A percentile compares a stretch with the other conserved stretches of the same genome.
These are phyloP conservation scores for Talaromyces nanjingensis DNA, from an alignment of 495 filamentous ascomycete genomes.

Conservation along the genomic window DNA sequence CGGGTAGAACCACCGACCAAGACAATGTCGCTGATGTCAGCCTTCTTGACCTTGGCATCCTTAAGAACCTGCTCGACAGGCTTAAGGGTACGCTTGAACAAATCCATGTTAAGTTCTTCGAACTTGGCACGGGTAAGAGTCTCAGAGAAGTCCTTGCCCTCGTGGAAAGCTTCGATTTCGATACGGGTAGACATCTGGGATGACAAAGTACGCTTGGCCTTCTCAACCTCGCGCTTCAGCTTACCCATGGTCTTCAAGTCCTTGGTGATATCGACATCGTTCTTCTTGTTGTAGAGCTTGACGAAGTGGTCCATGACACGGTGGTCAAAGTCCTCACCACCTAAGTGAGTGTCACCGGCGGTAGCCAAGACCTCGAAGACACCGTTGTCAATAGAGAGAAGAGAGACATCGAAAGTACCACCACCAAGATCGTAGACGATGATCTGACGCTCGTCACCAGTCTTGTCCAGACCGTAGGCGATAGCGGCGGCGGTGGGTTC, in stretches of 20 bases:
- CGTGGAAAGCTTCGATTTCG: conserved; percentile 96
- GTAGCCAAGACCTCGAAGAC: conserved; percentile 98
- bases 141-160: conserved; percentile 97
- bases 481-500: conserved; percentile 86
- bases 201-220: conserved; percentile 98
- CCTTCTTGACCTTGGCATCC: conserved; percentile 86
- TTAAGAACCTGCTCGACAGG: conserved; percentile 96
- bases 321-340: conserved; percentile 99
- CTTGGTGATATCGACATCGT: conserved; percentile 85
- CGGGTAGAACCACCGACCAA: conserved; percentile 89
- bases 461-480: conserved; percentile 84
- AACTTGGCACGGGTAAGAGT: conserved; percentile 98
- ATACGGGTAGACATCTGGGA: conserved; percentile 97
- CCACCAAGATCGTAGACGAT: conserved; percentile 98
- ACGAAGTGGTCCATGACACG: conserved; percentile 94
- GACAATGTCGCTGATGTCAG: conserved; percentile 80
- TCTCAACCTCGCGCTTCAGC: conserved; percentile 99
- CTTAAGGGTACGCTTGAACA: conserved; percentile 98
- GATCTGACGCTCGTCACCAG: conserved; percentile 78
- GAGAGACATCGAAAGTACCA: conserved; percentile 99
- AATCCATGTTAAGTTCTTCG: conserved; percentile 96
- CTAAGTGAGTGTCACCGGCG: conserved; percentile 98
- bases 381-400: conserved; percentile 92
- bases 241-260: conserved; percentile 99
- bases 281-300: conserved; percentile 99